Conservation (phyloP, 768 basidiomycete genomes). For the Daedalea quercina region DNA sequence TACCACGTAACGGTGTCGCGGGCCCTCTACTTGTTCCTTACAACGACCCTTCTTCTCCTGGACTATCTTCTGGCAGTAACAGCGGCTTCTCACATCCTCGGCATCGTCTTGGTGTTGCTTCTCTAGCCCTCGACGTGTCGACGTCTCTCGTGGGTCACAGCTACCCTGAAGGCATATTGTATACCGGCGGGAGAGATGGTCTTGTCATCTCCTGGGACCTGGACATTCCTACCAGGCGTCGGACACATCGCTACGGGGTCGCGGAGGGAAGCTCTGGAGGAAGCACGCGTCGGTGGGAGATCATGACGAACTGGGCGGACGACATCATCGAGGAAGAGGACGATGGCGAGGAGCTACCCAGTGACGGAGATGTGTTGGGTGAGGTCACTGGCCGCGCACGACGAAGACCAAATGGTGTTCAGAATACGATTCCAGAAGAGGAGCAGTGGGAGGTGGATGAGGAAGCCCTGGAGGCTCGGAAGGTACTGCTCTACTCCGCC, state of each 20-base stretch:
- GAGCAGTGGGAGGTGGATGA: slow-evolving; percentile 76
- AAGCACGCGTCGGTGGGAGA: slow-evolving; percentile 56
- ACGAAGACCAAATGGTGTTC: slow-evolving; percentile 21
- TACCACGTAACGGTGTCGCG: slow-evolving; percentile 58
- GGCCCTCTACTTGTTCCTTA: slow-evolving; percentile 58
- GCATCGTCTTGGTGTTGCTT: slow-evolving; percentile 81
- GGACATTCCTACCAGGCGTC: slow-evolving; percentile 51
- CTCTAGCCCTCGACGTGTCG: slow-evolving; percentile 81
- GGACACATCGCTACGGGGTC: slow-evolving; percentile 27
- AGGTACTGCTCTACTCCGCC: slow-evolving; percentile 29
- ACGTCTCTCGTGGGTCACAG: slow-evolving; percentile 64
- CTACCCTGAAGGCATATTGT: slow-evolving; percentile 80
- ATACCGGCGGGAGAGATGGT: slow-evolving; percentile 87
- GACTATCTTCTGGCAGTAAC: slow-evolving; percentile 4
- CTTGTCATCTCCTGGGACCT: slow-evolving; percentile 86
- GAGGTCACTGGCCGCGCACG: slow-evolving; percentile 46
- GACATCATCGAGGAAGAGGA: slow-evolving; percentile 64
- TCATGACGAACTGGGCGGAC: slow-evolving; percentile 80
- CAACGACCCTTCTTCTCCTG: slow-evolving; percentile 13
- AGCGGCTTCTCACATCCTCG: slow-evolving; percentile 48
- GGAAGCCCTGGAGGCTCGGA: slow-evolving; percentile 38
- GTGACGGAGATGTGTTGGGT: slow-evolving; percentile 72
- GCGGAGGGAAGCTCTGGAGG: slow-evolving; percentile 18
- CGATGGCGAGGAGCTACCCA: slow-evolving; percentile 51
- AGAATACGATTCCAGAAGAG: slow-evolving; percentile 48